Percentiles rank a stretch among this genome's conserved stretches.
Conservation (phyloP, 139 green algal genomes). For the Nannochloris sp. region DNA sequence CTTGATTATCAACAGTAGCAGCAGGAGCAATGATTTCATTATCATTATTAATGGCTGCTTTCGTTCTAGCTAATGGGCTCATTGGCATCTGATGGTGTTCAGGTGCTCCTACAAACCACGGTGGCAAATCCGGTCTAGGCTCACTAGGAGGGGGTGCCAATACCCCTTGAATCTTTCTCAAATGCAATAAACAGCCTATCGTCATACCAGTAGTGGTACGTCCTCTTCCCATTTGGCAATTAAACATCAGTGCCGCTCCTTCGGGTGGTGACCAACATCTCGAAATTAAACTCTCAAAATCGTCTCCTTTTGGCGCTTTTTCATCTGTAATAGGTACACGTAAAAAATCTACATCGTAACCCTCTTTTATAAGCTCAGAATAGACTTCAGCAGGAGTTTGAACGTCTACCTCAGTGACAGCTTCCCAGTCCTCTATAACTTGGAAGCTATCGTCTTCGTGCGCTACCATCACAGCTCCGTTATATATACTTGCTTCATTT, state of each 20-base stretch:
- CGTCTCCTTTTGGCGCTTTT: slow-evolving; percentile 84
- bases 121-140: slow-evolving; percentile 26
- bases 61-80: too few relatives aligned
- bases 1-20: too few relatives aligned
- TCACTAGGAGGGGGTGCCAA: slow-evolving; percentile 5
- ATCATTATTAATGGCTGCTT: too few relatives aligned
- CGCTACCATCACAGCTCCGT: slow-evolving; percentile 72
- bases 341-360: slow-evolving; percentile 80
- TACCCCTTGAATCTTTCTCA: slow-evolving; percentile 19
- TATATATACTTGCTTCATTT: slow-evolving; percentile 51
- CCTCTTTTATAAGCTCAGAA: slow-evolving; percentile 38
- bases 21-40: not conserved
- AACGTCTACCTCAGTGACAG: slow-evolving; percentile 75
- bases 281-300: slow-evolving; percentile 54
- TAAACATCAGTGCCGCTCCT: slow-evolving; percentile 81
- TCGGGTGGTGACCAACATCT: slow-evolving; percentile 50
- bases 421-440: slow-evolving; percentile 66
- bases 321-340: slow-evolving; percentile 91
- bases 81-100: not conserved
- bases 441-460: slow-evolving; percentile 82
- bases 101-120: slow-evolving; percentile 29
- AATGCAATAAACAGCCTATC: slow-evolving; percentile 75
- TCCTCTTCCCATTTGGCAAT: slow-evolving; percentile 94
- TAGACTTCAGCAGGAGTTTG: slow-evolving; percentile 88
- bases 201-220: slow-evolving; percentile 91